phyloP scores from a whole-genome alignment of 768 basidiomycete genomes.

The Pulveroboletus sp. region DNA sequence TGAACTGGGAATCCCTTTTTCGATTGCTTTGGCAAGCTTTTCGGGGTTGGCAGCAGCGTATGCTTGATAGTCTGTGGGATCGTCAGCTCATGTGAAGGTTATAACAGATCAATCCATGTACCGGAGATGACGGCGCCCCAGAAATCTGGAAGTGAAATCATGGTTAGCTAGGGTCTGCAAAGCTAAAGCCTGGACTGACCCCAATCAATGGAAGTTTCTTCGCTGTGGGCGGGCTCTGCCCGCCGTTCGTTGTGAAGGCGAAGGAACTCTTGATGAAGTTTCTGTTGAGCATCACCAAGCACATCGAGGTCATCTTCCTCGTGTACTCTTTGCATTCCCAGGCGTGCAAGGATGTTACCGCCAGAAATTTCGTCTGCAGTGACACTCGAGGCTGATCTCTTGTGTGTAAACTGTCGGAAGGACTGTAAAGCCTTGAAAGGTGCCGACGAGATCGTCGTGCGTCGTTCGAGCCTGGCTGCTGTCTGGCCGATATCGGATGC shows the following conservation, averaged over 20 bases:
- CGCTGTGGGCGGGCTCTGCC: conserved; percentile 35
- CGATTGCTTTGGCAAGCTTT: conserved; percentile 84
- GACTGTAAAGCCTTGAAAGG: conserved; percentile 18
- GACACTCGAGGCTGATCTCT: conserved; percentile 60
- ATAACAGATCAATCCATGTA: conserved; percentile 27
- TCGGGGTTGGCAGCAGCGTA: conserved; percentile 81
- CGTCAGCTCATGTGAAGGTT: conserved; percentile 3
- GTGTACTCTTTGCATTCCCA: conserved; percentile 46
- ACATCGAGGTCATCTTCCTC: conserved; percentile 38
- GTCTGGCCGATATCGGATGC: conserved; percentile 26
- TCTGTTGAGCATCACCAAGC: conserved; percentile 60
- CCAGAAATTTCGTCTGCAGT: conserved; percentile 45
- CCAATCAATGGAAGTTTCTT: conserved; percentile 68
- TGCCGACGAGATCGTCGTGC: conserved; percentile 29
- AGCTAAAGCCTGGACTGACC: conserved; percentile 41
- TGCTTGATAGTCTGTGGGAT: conserved; percentile 70
- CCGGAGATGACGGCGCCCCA: conserved; percentile 95
- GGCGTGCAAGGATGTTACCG: conserved; percentile 48
- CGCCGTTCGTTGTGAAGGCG: conserved; percentile 59
- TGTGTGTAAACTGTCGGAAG: conserved; percentile 42
- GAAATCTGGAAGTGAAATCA: conserved; percentile 56
- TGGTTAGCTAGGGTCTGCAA: conserved; percentile 3
- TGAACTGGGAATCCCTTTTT: conserved; percentile 84
- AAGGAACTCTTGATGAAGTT: conserved; percentile 74
- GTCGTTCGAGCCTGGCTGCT: conserved; percentile 22